Evolutionary conservation across 345 rosid genomes (phyloP), one percentile per base, ranked within the genome.

Genomic region (Mercurialis annua): DNA sequence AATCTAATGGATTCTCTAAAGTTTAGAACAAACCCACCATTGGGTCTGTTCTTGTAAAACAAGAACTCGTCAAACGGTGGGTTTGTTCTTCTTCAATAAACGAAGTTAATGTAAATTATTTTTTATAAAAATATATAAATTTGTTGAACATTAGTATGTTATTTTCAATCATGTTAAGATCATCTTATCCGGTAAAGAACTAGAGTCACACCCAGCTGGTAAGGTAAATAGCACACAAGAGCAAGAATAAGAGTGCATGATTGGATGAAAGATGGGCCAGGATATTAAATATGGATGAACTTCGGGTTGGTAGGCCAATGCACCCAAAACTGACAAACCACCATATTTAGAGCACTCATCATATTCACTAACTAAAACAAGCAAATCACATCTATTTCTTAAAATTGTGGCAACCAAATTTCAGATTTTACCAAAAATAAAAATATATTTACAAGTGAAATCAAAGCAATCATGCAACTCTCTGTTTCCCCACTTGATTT

Each of bases 381-480:
- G 42, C 6, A 40, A 59, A 5, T 20, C 27, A 42, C 46, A 40
- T 5, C 50, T 67, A 10, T 67, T 43, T 48, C 71, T 57, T 68
- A 62, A 74, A 63, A 33, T 42, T 43, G 53, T 29, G 44, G 71
- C 49, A 71, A 63, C 26, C 58, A 24, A 59, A 38, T 16, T 10
- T 24, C 15, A 11, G 24, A 5, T 40, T 52, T 56, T 6, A 10
- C 77, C 58, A 54, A 54, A 62, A 67, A 52, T 59, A 54, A 54
- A 62, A 67, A 52, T 59, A 43, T 3, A 67, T 24, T 40, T 26
- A 36, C 52, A 65, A 63, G 73, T 71, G 52, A 73, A 75, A 70
- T 55, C 74, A 34, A 84, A 78, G 72, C 78, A 66, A 79, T 74
- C 62, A 73, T 70, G 18, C 68, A 64, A 40, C 56, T 62, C 75